Base-by-base conservation (phyloP, 2,329 filamentous ascomycete species). In the Diaporthe sp. region DNA sequence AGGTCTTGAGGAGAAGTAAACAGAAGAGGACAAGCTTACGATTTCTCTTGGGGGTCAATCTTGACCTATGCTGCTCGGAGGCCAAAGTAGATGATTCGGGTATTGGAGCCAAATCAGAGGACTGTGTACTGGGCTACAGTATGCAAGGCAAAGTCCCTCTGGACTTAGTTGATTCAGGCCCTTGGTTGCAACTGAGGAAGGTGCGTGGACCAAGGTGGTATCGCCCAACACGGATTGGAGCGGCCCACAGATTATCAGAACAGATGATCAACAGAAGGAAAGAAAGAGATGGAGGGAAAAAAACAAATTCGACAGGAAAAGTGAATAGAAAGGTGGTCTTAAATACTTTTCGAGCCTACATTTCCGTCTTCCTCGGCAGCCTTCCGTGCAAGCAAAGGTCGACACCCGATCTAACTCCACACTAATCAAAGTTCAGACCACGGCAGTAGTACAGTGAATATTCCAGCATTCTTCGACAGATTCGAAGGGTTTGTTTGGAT, bases 81-180 rank as follows among this genome's bases (percentile, higher is more conserved):
- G 10, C 37, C 37, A 37, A 37, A 2, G 37, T 8, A 37, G 37
- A 37, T 9, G 37, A 12, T 12, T 9, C 37, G 6, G 7, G 37
- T 37, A 9, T 37, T 37, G 37, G 2, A 37, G 37, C 6, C 7
- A 12, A 8, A 37, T 9, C 2, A 2, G 10, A 37, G 10, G 2
- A 37, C 37, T 37, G 6, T 5, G 37, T 37, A 37, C 37, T 37
- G 37, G 37, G 10, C 2, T 37, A 37, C 5, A 10, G 47, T 51
- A 8, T 9, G 8, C 4, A 30, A 32, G 27, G 17, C 3, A 12
- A 3, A 7, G 0, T 12, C 1, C 6, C 32, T 4, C 1, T 22
- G 51, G 6, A 4, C 2, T 17, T 22, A 17, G 5, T 15, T 19
- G 27, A 10, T 5, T 9, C 12, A 30, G 17, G 13, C n/a, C 1